Conservation (phyloP, 768 basidiomycete genomes). For the Grammothele lineata region DNA sequence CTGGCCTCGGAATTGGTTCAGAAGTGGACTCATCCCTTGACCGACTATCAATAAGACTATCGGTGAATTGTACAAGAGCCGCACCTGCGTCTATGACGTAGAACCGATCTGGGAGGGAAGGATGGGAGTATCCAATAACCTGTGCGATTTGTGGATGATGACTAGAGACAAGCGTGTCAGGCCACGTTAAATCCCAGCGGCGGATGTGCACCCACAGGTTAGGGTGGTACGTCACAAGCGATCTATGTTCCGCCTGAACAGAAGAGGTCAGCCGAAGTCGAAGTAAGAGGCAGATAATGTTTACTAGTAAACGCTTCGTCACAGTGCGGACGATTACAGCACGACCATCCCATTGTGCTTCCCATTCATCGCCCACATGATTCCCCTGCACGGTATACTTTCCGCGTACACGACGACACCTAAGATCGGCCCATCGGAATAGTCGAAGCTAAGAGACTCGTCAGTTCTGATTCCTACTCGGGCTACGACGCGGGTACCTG, state of each 20-base stretch:
- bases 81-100: constrained; percentile 10
- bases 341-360: constrained; percentile 7
- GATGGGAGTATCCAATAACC: constrained; percentile 6
- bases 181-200: neutral
- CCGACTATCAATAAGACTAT: no score
- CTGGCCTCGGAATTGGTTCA: neutral
- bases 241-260: no score
- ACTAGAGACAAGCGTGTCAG: neutral
- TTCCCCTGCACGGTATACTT: neutral
- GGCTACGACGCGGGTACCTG: neutral
- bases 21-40: neutral
- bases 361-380: constrained; percentile 6
- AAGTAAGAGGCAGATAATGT: neutral
- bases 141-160: constrained; percentile 7
- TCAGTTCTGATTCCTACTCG: neutral
- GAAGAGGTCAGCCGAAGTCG: neutral
- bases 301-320: neutral
- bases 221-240: neutral
- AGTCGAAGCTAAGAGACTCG: constrained; percentile 2
- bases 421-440: constrained; percentile 7
- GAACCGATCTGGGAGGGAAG: constrained; percentile 1
- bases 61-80: neutral
- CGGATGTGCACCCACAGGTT: neutral
- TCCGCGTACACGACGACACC: neutral
- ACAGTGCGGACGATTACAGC: constrained; percentile 5